These are phyloP conservation scores for Polyporus tsugae DNA, from an alignment of 1,284 basidiomycete genomes.

Conservation along the genomic window DNA sequence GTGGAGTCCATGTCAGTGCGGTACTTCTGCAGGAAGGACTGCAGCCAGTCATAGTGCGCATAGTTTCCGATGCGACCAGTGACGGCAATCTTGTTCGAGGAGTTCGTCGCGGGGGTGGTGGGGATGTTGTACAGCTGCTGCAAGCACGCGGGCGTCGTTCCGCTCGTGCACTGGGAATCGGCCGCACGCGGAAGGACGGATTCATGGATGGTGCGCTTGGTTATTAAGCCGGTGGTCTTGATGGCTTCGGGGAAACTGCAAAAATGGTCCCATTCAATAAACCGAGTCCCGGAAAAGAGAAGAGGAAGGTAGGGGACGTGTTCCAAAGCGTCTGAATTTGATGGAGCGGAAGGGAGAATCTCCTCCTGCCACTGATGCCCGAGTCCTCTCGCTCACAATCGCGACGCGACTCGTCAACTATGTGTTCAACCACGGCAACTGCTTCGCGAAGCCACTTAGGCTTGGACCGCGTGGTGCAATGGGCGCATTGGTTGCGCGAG, in stretches of 20 bases:
- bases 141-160: conserved; percentile 63
- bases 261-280: not conserved
- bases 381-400: no score
- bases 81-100: conserved; percentile 58
- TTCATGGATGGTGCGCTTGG: conserved; percentile 20
- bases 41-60: conserved; percentile 57
- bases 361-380: no score
- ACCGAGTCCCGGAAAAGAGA: not conserved
- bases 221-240: conserved; percentile 9
- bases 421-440: no score
- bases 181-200: conserved; percentile 20
- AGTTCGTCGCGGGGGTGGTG: conserved; percentile 53
- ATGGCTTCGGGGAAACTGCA: conserved; percentile 25
- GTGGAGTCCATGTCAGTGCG: conserved; percentile 54
- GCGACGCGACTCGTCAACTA: no score
- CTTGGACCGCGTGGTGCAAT: no score
- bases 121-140: conserved; percentile 57
- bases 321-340: no score
- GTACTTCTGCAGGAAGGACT: conserved; percentile 59
- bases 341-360: no score
- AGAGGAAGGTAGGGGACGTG: no score
- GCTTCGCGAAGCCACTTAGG: no score
- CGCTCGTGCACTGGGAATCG: conserved; percentile 44
- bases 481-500: no score
- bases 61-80: conserved; percentile 62